phyloP scores from a whole-genome alignment of 2,329 filamentous ascomycete genomes.

The Penicillium hordei region DNA sequence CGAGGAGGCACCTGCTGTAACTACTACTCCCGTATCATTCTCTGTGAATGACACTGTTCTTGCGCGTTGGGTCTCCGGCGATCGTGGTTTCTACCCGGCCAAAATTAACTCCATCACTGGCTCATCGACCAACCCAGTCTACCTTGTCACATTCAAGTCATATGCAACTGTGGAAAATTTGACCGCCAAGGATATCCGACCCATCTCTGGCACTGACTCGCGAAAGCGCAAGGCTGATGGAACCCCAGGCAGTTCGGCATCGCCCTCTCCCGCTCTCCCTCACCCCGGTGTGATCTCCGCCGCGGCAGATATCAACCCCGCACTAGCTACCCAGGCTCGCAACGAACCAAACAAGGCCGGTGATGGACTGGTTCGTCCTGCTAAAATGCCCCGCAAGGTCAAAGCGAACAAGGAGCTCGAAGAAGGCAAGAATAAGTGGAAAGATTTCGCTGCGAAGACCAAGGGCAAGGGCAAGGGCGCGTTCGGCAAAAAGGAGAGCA shows the following conservation, averaged over 20 bases:
- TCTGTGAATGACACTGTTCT: conserved; percentile 86
- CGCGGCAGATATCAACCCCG: conserved; percentile 65
- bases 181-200: conserved; percentile 78
- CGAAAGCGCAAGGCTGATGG: conserved; percentile 86
- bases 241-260: conserved; percentile 55
- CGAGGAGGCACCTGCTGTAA: conserved; percentile 52
- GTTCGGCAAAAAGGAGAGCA: conserved; percentile 82
- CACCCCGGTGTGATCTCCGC: conserved; percentile 63
- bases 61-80: conserved; percentile 87
- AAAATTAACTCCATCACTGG: conserved; percentile 93
- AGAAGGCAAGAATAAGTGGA: conserved; percentile 89
- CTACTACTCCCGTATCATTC: conserved; percentile 59
- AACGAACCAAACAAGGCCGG: conserved; percentile 63
- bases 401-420: conserved; percentile 93
- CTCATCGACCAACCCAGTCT: conserved; percentile 85
- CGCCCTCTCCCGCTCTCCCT: conserved; percentile 43
- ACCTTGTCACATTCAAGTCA: conserved; percentile 91
- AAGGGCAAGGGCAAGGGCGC: conserved; percentile 69
- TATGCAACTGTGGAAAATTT: conserved; percentile 80
- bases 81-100: conserved; percentile 87
- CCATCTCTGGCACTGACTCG: conserved; percentile 64
- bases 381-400: conserved; percentile 71
- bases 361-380: conserved; percentile 58
- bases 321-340: conserved; percentile 62
- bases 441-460: conserved; percentile 79